phyloP scores from a whole-genome alignment of 2,329 filamentous ascomycete species.

The Thielaviopsis musarum region DNA sequence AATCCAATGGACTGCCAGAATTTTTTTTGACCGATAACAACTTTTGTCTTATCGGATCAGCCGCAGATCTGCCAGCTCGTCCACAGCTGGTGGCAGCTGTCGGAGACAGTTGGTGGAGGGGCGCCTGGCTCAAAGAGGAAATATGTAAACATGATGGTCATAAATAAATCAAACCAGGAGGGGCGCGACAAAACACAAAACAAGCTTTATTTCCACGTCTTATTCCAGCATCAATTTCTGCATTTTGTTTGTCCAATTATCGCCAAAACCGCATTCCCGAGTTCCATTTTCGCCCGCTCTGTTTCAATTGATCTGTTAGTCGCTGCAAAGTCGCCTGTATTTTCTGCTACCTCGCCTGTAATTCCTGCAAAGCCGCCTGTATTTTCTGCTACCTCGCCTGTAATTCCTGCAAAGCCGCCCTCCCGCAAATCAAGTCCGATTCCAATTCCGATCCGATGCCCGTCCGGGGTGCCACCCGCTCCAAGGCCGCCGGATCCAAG shows the following conservation, averaged over 20 bases:
- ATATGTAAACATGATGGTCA: constrained; percentile 9
- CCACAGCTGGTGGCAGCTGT: background rate
- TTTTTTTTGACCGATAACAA: constrained; percentile 10
- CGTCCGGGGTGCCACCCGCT: constrained; percentile 28
- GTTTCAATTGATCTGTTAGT: background rate
- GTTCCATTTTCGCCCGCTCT: background rate
- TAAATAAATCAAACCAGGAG: background rate
- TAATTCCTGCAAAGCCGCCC: background rate
- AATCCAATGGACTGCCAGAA: background rate
- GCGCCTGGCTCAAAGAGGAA: constrained; percentile 8
- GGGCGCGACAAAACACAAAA: constrained; percentile 3
- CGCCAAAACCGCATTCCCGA: background rate
- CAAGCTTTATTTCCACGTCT: background rate
- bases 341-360: too few species aligned
- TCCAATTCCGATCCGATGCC: constrained; percentile 35
- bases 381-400: too few species aligned
- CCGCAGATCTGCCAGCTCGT: constrained; percentile 1
- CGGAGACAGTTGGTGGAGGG: background rate
- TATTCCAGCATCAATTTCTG: background rate
- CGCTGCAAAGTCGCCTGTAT: background rate
- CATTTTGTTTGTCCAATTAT: background rate
- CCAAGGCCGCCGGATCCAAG: constrained; percentile 25
- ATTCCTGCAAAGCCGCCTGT: background rate
- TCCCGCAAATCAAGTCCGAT: background rate
- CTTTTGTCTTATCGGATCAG: constrained; percentile 10